Evolutionary conservation across 345 rosid species (phyloP).

Genomic region (thale cress (Arabidopsis thaliana)): DNA sequence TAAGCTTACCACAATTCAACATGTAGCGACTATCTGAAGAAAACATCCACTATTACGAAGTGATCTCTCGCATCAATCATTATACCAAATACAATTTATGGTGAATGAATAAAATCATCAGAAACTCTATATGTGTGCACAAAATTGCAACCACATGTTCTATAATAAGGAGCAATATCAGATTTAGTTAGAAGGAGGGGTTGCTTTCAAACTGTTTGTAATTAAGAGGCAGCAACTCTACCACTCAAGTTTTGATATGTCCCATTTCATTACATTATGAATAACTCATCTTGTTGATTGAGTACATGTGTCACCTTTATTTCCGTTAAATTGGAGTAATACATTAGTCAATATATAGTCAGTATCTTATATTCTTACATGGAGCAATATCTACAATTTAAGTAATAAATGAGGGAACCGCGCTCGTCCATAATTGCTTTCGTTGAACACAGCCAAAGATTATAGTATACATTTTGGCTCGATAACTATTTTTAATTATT

Average conservation of each 20-base stretch:
- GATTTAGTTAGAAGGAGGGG: slow-evolving; percentile 1
- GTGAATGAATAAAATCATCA: background rate
- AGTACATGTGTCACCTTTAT: background rate
- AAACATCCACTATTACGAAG: too few relatives aligned
- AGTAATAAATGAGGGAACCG: background rate
- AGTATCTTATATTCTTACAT: background rate
- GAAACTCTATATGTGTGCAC: background rate
- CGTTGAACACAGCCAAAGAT: background rate
- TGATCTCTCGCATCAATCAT: background rate
- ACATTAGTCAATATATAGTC: background rate
- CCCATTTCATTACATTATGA: background rate
- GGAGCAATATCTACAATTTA: background rate
- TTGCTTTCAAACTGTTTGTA: slow-evolving; percentile 10
- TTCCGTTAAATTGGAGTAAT: background rate
- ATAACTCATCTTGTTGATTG: background rate
- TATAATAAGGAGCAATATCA: background rate
- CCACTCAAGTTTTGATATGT: slow-evolving; percentile 1
- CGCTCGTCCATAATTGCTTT: background rate
- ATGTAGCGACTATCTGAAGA: too few relatives aligned
- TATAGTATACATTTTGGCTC: background rate
- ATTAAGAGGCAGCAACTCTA: slow-evolving; percentile 3
- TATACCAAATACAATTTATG: too few relatives aligned
- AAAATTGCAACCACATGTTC: background rate
- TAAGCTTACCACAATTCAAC: too few relatives aligned
- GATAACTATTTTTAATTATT: too few relatives aligned